Evolutionary conservation across 495 filamentous ascomycete genomes (phyloP).

Genomic region (Chaetomium cochliodes): DNA sequence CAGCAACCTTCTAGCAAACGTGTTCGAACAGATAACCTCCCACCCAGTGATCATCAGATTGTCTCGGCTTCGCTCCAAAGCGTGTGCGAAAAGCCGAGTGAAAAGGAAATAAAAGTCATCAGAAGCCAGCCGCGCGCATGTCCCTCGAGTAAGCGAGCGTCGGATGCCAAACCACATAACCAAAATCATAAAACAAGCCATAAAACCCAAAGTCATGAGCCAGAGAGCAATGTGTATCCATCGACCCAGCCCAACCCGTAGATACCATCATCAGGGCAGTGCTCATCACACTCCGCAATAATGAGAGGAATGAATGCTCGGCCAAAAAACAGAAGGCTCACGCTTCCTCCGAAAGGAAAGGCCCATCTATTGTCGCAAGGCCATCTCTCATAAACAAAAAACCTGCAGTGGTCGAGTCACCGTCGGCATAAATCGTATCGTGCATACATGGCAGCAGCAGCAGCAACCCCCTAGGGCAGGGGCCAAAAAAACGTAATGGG

Average conservation of each 20-base stretch:
- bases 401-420: not conserved
- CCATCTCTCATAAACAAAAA: not conserved
- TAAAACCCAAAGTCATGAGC: not conserved
- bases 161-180: not conserved
- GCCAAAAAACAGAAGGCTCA: not conserved
- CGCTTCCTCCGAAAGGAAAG: not conserved
- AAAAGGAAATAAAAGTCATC: slow-evolving; percentile 10
- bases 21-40: not conserved
- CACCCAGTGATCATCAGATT: not conserved
- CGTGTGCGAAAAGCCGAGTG: not conserved
- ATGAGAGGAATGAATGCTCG: not conserved
- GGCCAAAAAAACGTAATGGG: not conserved
- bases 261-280: not conserved
- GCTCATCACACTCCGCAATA: not conserved
- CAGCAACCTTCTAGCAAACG: not conserved
- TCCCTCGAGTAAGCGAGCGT: not conserved
- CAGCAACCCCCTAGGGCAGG: not conserved
- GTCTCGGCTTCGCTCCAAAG: not conserved
- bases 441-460: not conserved
- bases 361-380: not conserved
- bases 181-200: not conserved
- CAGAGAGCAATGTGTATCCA: not conserved
- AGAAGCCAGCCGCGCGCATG: not conserved
- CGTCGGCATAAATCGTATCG: not conserved
- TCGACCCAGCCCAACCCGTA: not conserved